Percentiles rank a stretch among this genome's conserved stretches.
These are phyloP conservation scores for Dactylonectria estremocensis DNA, from an alignment of 2,329 filamentous ascomycete genomes.

Conservation along the genomic window DNA sequence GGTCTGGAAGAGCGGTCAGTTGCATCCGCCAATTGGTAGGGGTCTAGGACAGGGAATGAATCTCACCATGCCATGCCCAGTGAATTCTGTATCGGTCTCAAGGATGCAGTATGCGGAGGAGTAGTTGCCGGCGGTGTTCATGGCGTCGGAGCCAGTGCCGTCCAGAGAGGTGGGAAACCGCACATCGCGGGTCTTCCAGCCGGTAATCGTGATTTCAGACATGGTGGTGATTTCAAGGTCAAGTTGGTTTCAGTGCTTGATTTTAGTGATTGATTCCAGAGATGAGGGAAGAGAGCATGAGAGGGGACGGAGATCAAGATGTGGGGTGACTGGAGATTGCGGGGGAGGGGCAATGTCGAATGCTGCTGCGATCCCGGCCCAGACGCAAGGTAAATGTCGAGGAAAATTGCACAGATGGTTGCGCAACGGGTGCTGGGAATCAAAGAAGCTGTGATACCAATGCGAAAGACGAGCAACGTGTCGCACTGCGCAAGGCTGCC, in stretches of 20 bases:
- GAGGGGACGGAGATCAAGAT: conserved; percentile 20
- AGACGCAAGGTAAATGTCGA: not conserved
- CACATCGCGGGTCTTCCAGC: conserved; percentile 80
- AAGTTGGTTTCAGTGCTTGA: conserved; percentile 1
- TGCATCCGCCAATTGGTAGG: rapidly evolving
- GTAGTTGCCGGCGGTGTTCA: conserved; percentile 95
- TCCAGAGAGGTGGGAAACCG: conserved; percentile 93
- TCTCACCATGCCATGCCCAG: conserved; percentile 84
- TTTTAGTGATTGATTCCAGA: too few species aligned
- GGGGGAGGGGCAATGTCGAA: conserved; percentile 39
- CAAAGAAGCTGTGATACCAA: not conserved
- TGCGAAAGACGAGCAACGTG: not conserved
- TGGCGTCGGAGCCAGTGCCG: conserved; percentile 96
- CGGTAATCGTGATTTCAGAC: conserved; percentile 78
- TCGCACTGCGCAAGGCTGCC: conserved; percentile 27
- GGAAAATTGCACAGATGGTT: not conserved
- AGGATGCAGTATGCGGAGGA: conserved; percentile 96
- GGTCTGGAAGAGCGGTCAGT: conserved; percentile 59
- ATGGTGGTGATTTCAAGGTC: conserved; percentile 31
- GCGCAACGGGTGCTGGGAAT: not conserved
- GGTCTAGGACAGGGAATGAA: not conserved
- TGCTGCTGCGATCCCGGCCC: conserved; percentile 2
- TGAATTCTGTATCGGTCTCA: conserved; percentile 80
- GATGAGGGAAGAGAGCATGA: conserved; percentile 22
- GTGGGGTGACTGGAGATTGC: conserved; percentile 42